Percentiles rank a stretch among this genome's conserved stretches.
phyloP scores from a whole-genome alignment of 306 rosid genomes.

The Rosa chinensis region DNA sequence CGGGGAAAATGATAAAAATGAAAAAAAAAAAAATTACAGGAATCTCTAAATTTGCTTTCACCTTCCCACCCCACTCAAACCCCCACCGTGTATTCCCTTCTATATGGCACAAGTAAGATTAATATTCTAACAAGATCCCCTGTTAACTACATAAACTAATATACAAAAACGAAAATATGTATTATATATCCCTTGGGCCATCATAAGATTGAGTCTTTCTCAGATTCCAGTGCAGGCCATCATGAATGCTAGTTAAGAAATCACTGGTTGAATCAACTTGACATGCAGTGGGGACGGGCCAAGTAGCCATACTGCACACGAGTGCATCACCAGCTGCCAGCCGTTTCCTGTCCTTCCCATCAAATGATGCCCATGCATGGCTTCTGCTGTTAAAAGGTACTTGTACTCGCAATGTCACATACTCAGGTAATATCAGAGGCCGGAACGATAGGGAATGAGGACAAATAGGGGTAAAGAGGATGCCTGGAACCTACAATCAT shows the following conservation, averaged over 20 bases:
- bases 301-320: constrained; percentile 94
- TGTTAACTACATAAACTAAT: neutral
- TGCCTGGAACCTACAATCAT: constrained; percentile 86
- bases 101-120: constrained; percentile 2
- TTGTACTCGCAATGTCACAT: constrained; percentile 80
- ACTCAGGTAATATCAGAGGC: constrained; percentile 87
- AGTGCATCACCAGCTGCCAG: constrained; percentile 90
- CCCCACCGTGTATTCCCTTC: neutral
- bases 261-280: constrained; percentile 76
- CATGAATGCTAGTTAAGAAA: constrained; percentile 86
- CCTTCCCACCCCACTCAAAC: neutral
- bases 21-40: neutral
- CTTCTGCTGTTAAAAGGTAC: constrained; percentile 86
- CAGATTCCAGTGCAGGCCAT: constrained; percentile 96
- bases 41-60: neutral
- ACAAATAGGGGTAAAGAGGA: constrained; percentile 89
- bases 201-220: constrained; percentile 79
- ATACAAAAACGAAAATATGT: neutral
- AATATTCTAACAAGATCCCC: neutral
- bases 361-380: constrained; percentile 96
- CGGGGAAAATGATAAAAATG: neutral
- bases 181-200: constrained; percentile 58
- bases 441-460: constrained; percentile 92
- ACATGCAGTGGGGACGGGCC: constrained; percentile 99
- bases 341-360: constrained; percentile 85